phyloP scores from a whole-genome alignment of 495 filamentous ascomycete species.

The Penicillium turbatum region DNA sequence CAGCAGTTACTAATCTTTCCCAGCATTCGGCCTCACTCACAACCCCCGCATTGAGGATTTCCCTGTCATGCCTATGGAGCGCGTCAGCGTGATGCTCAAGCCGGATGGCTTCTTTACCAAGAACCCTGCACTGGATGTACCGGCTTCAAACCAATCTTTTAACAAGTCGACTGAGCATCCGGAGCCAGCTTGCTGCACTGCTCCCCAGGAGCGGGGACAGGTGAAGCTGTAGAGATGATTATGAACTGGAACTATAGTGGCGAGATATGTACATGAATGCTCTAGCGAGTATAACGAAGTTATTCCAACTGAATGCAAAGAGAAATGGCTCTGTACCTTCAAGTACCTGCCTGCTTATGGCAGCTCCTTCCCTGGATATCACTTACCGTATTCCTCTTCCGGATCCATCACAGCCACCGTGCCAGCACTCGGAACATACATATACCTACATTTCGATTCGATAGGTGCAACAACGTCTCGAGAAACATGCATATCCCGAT shows the following conservation, averaged over 20 bases:
- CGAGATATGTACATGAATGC: neutral
- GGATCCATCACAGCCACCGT: no score
- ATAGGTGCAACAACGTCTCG: no score
- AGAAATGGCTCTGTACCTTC: neutral
- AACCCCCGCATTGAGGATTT: slow-evolving; percentile 59
- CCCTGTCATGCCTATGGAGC: slow-evolving; percentile 59
- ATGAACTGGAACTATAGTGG: neutral
- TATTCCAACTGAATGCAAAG: neutral
- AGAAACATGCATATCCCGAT: no score
- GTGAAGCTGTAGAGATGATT: slow-evolving; percentile 27
- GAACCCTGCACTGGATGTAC: slow-evolving; percentile 72
- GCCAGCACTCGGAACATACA: no score
- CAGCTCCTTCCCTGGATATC: no score
- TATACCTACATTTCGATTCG: no score
- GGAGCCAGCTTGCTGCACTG: slow-evolving; percentile 33
- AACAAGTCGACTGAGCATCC: slow-evolving; percentile 39
- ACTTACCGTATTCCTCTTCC: no score
- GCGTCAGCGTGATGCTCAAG: slow-evolving; percentile 55
- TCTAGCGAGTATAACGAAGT: neutral
- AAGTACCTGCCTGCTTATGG: no score
- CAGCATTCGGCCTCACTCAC: slow-evolving; percentile 59
- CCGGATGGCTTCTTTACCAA: slow-evolving; percentile 71
- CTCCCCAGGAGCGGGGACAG: slow-evolving; percentile 23
- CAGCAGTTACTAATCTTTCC: slow-evolving; percentile 1
- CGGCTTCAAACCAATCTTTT: slow-evolving; percentile 33